A percentile compares a stretch with the other conserved stretches of the same genome.
These are phyloP conservation scores for Cryptosporidium sp. DNA, from an alignment of 169 alveolate species.

Conservation along the genomic window DNA sequence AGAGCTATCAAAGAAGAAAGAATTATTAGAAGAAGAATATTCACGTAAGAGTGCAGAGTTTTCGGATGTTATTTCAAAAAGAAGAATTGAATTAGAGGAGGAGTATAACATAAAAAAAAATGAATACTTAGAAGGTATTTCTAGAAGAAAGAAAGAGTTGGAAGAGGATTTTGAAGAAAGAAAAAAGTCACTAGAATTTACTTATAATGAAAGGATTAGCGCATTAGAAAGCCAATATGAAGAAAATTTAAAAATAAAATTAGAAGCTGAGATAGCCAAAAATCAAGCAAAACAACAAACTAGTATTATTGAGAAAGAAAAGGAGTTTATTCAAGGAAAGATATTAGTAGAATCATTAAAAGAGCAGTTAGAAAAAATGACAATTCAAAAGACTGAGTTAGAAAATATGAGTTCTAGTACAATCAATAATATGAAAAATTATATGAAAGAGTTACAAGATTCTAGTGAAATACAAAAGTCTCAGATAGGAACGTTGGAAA, in stretches of 20 bases:
- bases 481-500: slow-evolving; percentile 65
- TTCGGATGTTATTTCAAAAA: not conserved
- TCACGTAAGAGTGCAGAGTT: not conserved
- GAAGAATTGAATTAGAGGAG: slow-evolving; percentile 29
- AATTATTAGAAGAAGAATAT: slow-evolving; percentile 36
- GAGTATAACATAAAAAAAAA: slow-evolving; percentile 14
- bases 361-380: slow-evolving; percentile 42
- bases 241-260: slow-evolving; percentile 26
- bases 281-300: slow-evolving; percentile 38
- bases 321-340: slow-evolving; percentile 52
- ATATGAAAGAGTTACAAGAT: slow-evolving; percentile 35
- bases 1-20: slow-evolving; percentile 33
- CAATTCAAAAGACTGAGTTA: slow-evolving; percentile 46
- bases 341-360: slow-evolving; percentile 4
- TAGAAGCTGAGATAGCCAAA: slow-evolving; percentile 60
- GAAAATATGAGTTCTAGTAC: slow-evolving; percentile 68
- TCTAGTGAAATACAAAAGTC: slow-evolving; percentile 41
- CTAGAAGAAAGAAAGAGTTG: slow-evolving; percentile 28
- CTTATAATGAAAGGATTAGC: slow-evolving; percentile 25
- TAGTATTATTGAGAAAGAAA: slow-evolving; percentile 35
- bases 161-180: slow-evolving; percentile 51
- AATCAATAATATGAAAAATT: slow-evolving; percentile 35
- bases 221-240: slow-evolving; percentile 48
- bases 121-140: slow-evolving; percentile 53
- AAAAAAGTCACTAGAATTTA: slow-evolving; percentile 6